Conservation (phyloP, 2,329 filamentous ascomycete species). For the Fusarium gaditjirri region DNA sequence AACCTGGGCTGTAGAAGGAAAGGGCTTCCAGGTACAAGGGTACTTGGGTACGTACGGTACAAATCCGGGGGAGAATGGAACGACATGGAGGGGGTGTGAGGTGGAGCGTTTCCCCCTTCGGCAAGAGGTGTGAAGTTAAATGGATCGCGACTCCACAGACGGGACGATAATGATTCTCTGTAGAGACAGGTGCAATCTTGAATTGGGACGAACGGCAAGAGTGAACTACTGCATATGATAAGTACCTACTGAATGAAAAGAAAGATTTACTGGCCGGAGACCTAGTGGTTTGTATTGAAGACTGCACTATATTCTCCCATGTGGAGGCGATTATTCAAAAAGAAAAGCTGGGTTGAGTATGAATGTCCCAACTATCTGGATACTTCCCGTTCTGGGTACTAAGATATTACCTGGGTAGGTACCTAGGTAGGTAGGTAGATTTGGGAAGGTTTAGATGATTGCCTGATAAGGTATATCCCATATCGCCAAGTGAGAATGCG, state of each 20-base stretch:
- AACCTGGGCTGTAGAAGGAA: conserved; percentile 17
- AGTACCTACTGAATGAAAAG: background rate
- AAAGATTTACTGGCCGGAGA: background rate
- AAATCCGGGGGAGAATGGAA: conserved; percentile 39
- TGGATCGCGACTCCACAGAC: conserved; percentile 18
- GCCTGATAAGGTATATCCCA: conserved; percentile 9
- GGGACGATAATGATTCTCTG: conserved; percentile 32
- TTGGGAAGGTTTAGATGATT: background rate
- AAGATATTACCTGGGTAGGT: background rate
- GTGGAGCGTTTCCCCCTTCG: conserved; percentile 1
- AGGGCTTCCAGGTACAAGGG: conserved; percentile 40
- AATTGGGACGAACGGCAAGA: background rate
- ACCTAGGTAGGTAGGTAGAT: background rate
- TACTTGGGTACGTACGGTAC: conserved; percentile 37
- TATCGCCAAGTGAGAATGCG: background rate
- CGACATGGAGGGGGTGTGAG: conserved; percentile 34
- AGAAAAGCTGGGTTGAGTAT: background rate
- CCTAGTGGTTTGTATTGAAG: background rate
- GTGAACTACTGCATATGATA: background rate
- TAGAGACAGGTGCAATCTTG: conserved; percentile 2
- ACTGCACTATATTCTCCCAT: background rate
- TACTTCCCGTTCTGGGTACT: conserved; percentile 7
- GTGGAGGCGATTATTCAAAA: background rate
- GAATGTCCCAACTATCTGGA: conserved; percentile 9
- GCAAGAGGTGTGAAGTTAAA: conserved; percentile 8